Evolutionary conservation across 139 green algal genomes (phyloP), one percentile per base, ranked within the genome.

Genomic region (Penium margaritaceum): DNA sequence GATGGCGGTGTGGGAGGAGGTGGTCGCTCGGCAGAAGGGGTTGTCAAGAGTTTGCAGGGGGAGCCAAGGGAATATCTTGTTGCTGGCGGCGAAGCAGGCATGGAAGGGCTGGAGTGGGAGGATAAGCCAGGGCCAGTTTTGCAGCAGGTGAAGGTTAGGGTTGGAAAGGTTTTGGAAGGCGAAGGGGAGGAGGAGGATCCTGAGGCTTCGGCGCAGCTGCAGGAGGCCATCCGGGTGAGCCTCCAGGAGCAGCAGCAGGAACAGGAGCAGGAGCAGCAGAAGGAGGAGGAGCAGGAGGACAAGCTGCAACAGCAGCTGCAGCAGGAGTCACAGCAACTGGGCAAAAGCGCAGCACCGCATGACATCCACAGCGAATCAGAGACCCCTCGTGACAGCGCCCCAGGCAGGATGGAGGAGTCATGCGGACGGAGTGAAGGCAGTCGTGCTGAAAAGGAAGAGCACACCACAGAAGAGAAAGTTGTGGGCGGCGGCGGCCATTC

Each of bases 71-170:
- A 77, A 17, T 33, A 69, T 9, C 2, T 43, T 14, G 24, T 30
- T 15, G 43, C 32, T 57, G 47, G 5, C 34, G 46, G 54, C 64
- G 41, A 39, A 3, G 63, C 30, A 33, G 63, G 35, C n/a, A 39
- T 64, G 41, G 61, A 69, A 30, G 61, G 41, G 39, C 21, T 69
- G n/a, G 66, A 46, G 36, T 71, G 63, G 63, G 63, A 71, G 47
- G 32, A 71, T 54, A 33, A 27, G 9, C 27, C 34, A 46, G 27
- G 33, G 14, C 3, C 7, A 32, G 34, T 7, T 29, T n/a, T 68
- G 61, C 61, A 47, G 61, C 61, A 68, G 14, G 14, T 57, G 61
- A 68, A 68, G 0, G 24, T 9, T 30, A 68, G 61, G n/a, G n/a
- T n/a, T n/a, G n/a, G n/a, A n/a, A n/a, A n/a, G n/a, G n/a, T n/a